phyloP scores from a whole-genome alignment of 441 rosid genomes.

The Brassica balearica region DNA sequence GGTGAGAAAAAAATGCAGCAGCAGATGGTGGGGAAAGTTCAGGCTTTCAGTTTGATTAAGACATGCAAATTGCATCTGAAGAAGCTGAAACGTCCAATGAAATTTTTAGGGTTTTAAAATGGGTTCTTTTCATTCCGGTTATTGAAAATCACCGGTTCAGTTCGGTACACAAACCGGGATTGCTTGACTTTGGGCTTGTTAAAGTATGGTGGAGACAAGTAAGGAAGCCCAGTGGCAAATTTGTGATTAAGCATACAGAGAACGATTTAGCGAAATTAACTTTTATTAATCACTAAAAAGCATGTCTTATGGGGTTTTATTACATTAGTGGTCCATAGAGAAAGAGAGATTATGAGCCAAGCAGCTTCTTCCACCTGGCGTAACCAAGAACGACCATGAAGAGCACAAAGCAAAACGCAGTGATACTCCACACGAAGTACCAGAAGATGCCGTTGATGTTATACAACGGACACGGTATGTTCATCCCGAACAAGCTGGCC shows the following conservation, averaged over 20 bases:
- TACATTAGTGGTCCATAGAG: not conserved
- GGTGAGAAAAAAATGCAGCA: not conserved
- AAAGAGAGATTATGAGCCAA: conserved; percentile 56
- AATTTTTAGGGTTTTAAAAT: not conserved
- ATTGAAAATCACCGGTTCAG: not conserved
- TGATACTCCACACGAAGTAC: conserved; percentile 56
- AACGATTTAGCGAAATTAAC: not conserved
- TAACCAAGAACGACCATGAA: conserved; percentile 81
- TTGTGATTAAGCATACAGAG: not conserved
- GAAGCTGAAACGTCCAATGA: not conserved
- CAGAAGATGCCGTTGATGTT: conserved; percentile 50
- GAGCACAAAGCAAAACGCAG: conserved; percentile 62
- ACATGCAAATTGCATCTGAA: not conserved
- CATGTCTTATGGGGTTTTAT: conserved; percentile 12
- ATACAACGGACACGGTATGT: conserved; percentile 72
- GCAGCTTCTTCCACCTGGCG: conserved; percentile 95
- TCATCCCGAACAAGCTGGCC: conserved; percentile 86
- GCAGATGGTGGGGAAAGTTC: not conserved
- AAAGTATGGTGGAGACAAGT: not conserved
- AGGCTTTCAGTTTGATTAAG: not conserved
- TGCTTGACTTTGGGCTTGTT: not conserved
- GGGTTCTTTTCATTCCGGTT: not conserved
- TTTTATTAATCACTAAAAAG: not conserved
- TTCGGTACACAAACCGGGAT: not conserved
- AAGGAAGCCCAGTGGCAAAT: not conserved